Evolutionary conservation across 2,329 filamentous ascomycete species (phyloP).

Genomic region (Trichoderma semiorbis): DNA sequence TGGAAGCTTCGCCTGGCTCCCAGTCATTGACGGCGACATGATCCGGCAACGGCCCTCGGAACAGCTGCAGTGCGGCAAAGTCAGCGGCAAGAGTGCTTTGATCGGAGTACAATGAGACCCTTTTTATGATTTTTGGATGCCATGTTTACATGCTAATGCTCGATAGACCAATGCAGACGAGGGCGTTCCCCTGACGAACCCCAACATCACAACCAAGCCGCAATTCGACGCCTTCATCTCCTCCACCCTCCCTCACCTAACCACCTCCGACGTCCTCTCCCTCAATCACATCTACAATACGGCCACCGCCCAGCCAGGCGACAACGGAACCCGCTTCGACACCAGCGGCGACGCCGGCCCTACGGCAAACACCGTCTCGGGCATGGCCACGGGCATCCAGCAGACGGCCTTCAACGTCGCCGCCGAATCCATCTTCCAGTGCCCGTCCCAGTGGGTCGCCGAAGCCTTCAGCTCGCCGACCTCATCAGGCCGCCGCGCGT

Average conservation of each 20-base stretch:
- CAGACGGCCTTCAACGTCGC: constrained; percentile 52
- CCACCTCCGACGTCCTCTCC: constrained; percentile 28
- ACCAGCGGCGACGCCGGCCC: constrained; percentile 36
- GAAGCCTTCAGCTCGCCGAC: constrained; percentile 39
- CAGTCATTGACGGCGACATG: constrained; percentile 36
- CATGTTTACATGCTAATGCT: background rate
- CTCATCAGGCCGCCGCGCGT: constrained; percentile 30
- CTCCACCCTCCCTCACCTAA: constrained; percentile 34
- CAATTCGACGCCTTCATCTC: constrained; percentile 33
- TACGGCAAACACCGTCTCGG: constrained; percentile 49
- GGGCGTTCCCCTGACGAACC: constrained; percentile 35
- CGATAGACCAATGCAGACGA: constrained; percentile 38
- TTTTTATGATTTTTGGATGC: background rate
- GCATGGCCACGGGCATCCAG: constrained; percentile 50
- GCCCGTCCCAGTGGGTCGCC: constrained; percentile 54
- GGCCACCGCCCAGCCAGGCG: constrained; percentile 23
- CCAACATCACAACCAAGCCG: constrained; percentile 31
- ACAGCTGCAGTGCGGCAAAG: constrained; percentile 28
- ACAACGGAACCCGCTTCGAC: constrained; percentile 32
- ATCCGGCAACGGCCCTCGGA: constrained; percentile 29
- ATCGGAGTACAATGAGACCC: constrained; percentile 24
- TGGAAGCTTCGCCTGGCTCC: constrained; percentile 36
- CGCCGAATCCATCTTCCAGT: constrained; percentile 54
- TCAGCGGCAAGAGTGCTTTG: constrained; percentile 35
- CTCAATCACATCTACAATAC: constrained; percentile 32